Conservation (phyloP, 108 stramenopile species). For the Discostella pseudostelligera region DNA sequence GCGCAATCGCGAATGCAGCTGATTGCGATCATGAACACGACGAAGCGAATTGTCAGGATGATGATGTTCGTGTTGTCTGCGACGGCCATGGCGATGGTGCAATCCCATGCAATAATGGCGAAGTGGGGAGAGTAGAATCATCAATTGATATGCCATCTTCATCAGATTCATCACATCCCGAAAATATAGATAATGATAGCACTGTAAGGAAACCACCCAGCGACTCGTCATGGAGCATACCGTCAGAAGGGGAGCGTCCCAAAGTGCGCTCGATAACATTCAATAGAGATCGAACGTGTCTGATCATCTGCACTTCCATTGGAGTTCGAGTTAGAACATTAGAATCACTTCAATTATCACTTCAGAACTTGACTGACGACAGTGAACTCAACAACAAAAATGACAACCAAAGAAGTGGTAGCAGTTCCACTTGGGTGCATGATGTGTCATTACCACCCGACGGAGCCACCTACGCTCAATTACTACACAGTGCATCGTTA, state of each 20-base stretch:
- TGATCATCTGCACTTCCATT: conserved; percentile 37
- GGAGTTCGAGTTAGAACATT: conserved; percentile 42
- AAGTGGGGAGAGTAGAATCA: not conserved
- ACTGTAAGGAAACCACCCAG: conserved; percentile 13
- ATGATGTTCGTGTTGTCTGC: not conserved
- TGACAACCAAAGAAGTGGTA: conserved; percentile 1
- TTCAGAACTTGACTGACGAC: not conserved
- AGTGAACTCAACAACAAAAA: not conserved
- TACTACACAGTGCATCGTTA: conserved; percentile 25
- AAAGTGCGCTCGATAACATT: conserved; percentile 37
- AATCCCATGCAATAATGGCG: too few species aligned
- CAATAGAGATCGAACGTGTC: conserved; percentile 41
- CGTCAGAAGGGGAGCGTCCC: conserved; percentile 24
- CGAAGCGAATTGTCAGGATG: too few species aligned
- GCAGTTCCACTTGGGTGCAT: conserved; percentile 14
- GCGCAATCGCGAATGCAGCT: conserved; percentile 14
- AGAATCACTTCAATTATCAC: conserved; percentile 20
- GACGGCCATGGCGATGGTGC: not conserved
- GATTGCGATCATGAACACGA: not conserved
- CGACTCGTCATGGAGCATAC: conserved; percentile 15
- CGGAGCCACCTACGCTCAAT: conserved; percentile 42
- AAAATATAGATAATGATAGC: not conserved
- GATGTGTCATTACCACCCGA: conserved; percentile 29
- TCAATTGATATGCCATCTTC: too few species aligned
- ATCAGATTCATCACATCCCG: not conserved